Base-by-base conservation (phyloP, 2,329 filamentous ascomycete genomes). In the Clonostachys solani region DNA sequence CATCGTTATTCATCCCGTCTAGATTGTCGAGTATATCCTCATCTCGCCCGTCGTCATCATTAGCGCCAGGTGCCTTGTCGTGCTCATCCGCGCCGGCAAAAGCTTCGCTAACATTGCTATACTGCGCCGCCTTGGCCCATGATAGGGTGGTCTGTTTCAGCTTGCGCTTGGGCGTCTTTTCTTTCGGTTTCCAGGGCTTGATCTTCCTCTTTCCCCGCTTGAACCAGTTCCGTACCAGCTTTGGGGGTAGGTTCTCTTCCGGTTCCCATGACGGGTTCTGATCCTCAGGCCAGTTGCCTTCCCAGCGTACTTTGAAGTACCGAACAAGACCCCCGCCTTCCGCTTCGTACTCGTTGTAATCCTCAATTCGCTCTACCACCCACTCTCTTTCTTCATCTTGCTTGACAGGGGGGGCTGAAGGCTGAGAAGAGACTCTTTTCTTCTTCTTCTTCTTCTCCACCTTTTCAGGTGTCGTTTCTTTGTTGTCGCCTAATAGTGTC, bases 241-340 rank as follows among this genome's bases (percentile, higher is more conserved):
- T 49, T 0, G 56, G 47, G 0, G 73, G 60, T 3, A 83, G 69
- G 45, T 81, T 78, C 5, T 68, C 68, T 51, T 74, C 71, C 0
- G 78, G 78, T 54, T 83, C 79, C 79, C 79, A 83, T 0, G 78
- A 76, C 0, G 77, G 75, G 47, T 83, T 81, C 55, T 81, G 69
- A 9, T 72, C 73, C 0, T 68, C 60, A 0, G 78, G 76, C 79
- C 79, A 83, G 49, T 78, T 60, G 8, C 79, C 79, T 41, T 71
- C 72, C 79, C 79, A 83, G 7, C 73, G 70, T 1, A 83, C 77
- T 33, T 72, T 64, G 57, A 77, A 83, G 48, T 68, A 70, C 5
- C 72, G 71, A 2, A 71, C 61, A 0, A 55, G 43, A 3, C 15
- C 36, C 3, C 54, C 56, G 5, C 66, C 66, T 12, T 67, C 61